phyloP scores from a whole-genome alignment of 768 basidiomycete species.

The Mycena epipterygia region DNA sequence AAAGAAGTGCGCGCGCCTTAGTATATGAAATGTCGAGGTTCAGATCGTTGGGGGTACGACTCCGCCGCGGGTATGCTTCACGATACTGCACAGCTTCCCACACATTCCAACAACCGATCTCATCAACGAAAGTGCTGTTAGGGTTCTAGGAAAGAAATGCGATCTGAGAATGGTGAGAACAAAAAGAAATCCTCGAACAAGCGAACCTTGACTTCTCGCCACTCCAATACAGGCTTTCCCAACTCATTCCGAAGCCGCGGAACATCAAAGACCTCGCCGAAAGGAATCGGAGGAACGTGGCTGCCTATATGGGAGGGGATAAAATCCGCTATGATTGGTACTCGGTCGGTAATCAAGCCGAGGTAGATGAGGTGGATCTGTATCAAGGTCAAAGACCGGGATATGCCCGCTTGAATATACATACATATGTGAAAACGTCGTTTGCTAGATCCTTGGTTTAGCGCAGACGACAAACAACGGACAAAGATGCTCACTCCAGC shows the following conservation, averaged over 20 bases:
- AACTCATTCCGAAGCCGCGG: constrained; percentile 61
- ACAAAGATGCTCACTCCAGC: constrained; percentile 70
- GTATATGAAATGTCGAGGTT: constrained; percentile 69
- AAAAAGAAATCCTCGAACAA: background rate
- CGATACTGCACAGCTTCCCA: constrained; percentile 62
- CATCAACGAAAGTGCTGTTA: constrained; percentile 55
- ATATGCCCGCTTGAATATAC: constrained; percentile 29
- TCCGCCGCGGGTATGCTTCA: constrained; percentile 55
- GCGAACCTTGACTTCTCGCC: constrained; percentile 68
- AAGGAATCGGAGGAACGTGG: constrained; percentile 63
- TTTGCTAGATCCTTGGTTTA: constrained; percentile 62
- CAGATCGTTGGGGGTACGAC: constrained; percentile 51
- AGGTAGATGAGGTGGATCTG: constrained; percentile 73
- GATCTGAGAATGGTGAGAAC: background rate
- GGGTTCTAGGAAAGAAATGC: constrained; percentile 40
- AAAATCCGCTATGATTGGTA: constrained; percentile 72
- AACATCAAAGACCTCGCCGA: constrained; percentile 74
- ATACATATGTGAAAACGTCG: constrained; percentile 82
- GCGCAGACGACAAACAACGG: constrained; percentile 5
- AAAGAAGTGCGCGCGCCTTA: constrained; percentile 32
- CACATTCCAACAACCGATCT: constrained; percentile 70
- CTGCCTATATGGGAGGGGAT: constrained; percentile 68
- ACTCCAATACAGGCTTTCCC: constrained; percentile 67
- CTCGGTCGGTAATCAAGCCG: constrained; percentile 67
- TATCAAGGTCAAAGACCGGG: background rate